Evolutionary conservation across 2,329 filamentous ascomycete genomes (phyloP).

Genomic region (Pseudogymnoascus sp.): DNA sequence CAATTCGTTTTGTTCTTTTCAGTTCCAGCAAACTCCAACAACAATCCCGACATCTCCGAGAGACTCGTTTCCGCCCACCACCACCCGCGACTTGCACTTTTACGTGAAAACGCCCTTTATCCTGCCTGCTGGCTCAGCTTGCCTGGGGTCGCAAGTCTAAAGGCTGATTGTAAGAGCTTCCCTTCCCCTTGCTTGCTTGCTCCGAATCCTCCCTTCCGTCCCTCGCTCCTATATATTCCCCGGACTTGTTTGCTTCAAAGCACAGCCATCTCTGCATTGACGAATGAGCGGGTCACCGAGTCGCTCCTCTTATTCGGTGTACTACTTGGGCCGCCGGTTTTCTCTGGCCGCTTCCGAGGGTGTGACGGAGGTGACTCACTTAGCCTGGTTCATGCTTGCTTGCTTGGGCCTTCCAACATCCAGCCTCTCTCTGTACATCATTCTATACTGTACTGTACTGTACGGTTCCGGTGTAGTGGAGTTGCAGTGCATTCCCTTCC

Average conservation of each 20-base stretch:
- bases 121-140: constrained; percentile 3
- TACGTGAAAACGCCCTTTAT: not conserved
- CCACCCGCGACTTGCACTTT: not conserved
- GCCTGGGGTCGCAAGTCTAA: not conserved
- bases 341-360: not conserved
- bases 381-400: not conserved
- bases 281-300: constrained; percentile 3
- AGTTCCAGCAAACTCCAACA: not conserved
- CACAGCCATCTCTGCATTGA: not conserved
- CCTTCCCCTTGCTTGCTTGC: not conserved
- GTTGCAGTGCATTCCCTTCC: constrained; percentile 1
- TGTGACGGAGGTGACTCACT: constrained; percentile 4
- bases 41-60: not conserved
- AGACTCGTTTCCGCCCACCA: not conserved
- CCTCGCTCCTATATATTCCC: not conserved
- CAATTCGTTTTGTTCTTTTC: not conserved
- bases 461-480: not conserved
- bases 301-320: not conserved
- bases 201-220: not conserved
- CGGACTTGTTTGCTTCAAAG: not conserved
- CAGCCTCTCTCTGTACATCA: not conserved
- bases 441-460: not conserved
- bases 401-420: constrained; percentile 3
- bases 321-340: not conserved
- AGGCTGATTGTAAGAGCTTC: not conserved